These are phyloP conservation scores for Aspergillus aculeatus DNA, from an alignment of 2,329 filamentous ascomycete genomes.

Conservation along the genomic window DNA sequence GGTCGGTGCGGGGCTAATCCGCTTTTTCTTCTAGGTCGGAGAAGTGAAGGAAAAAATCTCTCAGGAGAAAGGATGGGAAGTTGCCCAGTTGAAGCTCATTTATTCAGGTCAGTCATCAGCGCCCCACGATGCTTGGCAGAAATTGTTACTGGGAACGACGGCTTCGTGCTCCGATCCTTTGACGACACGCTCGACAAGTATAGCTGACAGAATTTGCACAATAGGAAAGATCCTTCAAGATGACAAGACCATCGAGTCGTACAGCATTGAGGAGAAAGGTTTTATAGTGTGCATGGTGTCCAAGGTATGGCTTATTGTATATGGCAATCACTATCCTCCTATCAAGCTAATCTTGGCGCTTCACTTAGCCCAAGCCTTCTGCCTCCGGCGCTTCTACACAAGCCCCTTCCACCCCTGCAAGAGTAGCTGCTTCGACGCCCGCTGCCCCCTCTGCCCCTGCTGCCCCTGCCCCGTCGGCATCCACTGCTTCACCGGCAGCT, in stretches of 20 bases:
- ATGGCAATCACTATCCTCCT: background rate
- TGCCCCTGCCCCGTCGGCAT: constrained; percentile 52
- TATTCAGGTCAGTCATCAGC: constrained; percentile 73
- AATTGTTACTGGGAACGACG: background rate
- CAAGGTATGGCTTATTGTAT: constrained; percentile 62
- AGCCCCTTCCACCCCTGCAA: constrained; percentile 40
- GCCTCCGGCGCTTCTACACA: constrained; percentile 34
- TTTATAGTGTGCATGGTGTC: constrained; percentile 98
- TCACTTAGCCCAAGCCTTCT: constrained; percentile 66
- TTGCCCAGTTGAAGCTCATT: constrained; percentile 89
- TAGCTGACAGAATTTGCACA: constrained; percentile 17
- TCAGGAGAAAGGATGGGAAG: constrained; percentile 90
- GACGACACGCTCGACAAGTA: background rate
- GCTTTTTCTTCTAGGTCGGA: constrained; percentile 63
- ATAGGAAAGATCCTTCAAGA: constrained; percentile 97
- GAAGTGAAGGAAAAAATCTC: constrained; percentile 90
- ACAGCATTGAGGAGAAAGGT: constrained; percentile 99
- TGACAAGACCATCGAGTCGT: constrained; percentile 92
- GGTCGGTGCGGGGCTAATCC: constrained; percentile 37
- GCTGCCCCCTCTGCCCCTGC: constrained; percentile 51
- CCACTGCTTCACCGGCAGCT: constrained; percentile 42
- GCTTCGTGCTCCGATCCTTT: background rate
- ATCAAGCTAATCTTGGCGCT: constrained; percentile 17
- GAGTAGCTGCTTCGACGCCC: constrained; percentile 42
- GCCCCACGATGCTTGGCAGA: background rate